Conservation (phyloP, 1,284 basidiomycete genomes). For the Laetiporus sulphureus region DNA sequence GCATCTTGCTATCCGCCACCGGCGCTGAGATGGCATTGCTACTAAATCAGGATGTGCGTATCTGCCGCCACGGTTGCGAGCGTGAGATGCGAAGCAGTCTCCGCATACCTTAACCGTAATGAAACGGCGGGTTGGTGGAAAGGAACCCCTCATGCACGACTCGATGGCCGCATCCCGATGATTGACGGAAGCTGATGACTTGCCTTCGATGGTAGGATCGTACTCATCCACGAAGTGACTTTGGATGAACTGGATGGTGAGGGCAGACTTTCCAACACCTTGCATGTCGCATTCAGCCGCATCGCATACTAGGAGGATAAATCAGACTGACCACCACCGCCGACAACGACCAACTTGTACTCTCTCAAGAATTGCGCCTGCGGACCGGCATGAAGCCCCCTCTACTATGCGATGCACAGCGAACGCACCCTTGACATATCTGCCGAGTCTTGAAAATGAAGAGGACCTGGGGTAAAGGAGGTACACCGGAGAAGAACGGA, state of each 20-base stretch:
- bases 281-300: constrained; percentile 1
- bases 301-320: neutral
- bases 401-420: no score
- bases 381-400: neutral
- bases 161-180: no score
- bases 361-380: constrained; percentile 88
- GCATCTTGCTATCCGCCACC: no score
- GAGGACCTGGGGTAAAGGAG: constrained; percentile 9
- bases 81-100: no score
- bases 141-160: no score
- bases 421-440: constrained; percentile 29
- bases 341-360: constrained; percentile 96
- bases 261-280: constrained; percentile 95
- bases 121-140: no score
- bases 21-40: no score
- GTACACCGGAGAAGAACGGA: constrained; percentile 12
- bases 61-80: no score
- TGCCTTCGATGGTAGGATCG: constrained; percentile 95
- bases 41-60: no score
- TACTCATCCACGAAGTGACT: constrained; percentile 98
- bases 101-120: no score
- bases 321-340: constrained; percentile 80
- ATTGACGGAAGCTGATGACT: no score
- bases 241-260: constrained; percentile 98
- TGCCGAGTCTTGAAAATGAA: constrained; percentile 12